Base-by-base conservation (phyloP, 805 yeast genomes). In the Schwanniomyces occidentalis region DNA sequence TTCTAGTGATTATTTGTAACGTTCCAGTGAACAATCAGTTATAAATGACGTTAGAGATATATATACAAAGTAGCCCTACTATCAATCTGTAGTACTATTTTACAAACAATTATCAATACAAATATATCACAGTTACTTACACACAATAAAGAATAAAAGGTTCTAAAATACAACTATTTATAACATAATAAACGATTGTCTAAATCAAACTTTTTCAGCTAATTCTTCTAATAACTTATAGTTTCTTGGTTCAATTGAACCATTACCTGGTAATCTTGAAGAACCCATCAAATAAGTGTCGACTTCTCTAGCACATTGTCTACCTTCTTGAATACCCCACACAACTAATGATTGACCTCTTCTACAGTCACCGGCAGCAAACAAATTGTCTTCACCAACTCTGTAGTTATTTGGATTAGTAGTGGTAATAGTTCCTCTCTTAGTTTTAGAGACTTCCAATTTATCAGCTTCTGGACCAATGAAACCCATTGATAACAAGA, bases 281-380 rank as follows among this genome's bases (percentile, higher is more conserved):
- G 76, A 64, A 16, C 91, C 90, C 80, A 81, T 79, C 60, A 91
- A 72, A 61, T 62, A 85, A 49, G 71, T 61, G 58, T 91, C 99
- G 44, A 91, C 95, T 51, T 87, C 89, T 48, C 96, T 76, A 23
- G 99, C 99, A 78, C 96, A 89, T 66, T 91, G 96, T 72, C 98
- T 82, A 48, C 99, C 99, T 69, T 91, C 99, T 69, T 93, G 98
- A 51, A 91, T 91, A 69, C 98, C 99, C 98, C 98, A 93, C 37
- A 91, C 99, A 61, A 91, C 91, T 62, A 91, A 77, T 2, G 96
- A 87, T 72, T 91, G 99, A 18, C 99, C 99, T 69, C 98, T 82
- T 74, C 99, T 85, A 70, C 98, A 93, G 65, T 91, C 99, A 67
- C 99, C 99, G 32, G 98, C 97, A 31, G 96, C 87, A 56, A 90